Evolutionary conservation across 495 filamentous ascomycete species (phyloP), one percentile per base, ranked within the genome.

Genomic region (Amphirosellinia nigrospora): DNA sequence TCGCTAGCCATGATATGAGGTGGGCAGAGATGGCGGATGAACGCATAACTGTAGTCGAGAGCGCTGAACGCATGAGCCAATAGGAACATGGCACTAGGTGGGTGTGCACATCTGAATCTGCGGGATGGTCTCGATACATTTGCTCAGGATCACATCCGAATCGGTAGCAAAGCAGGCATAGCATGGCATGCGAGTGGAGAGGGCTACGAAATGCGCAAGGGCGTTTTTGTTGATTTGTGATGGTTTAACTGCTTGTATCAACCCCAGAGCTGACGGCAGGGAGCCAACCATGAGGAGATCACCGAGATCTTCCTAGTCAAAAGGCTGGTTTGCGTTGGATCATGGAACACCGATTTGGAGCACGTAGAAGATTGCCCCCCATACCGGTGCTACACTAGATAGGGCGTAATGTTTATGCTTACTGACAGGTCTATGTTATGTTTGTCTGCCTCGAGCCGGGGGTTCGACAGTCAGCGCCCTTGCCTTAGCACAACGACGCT

Each of bases 41-140:
- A 81, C 79, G 82, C 82, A 83, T 83, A 82, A 78, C 81, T 79
- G 82, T 81, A 80, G 81, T 81, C 74, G 78, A 79, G 77, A 74
- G 73, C 75, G 73, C 72, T 76, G 75, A 71, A 68, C 38, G 66
- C 71, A 65, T 68, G 65, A 70, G 73, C 83, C 82, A 84, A 82
- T 84, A 74, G 77, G 74, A 71, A 72, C 61, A 73, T 75, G 72
- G 70, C 39, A 62, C 73, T 63, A 71, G 75, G 77, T 75, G 79
- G 75, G 79, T 80, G 77, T 77, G 76, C 69, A 71, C 72, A 72
- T 76, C 72, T 71, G 75, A 65, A 68, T 72, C 76, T 76, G 72
- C 74, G 76, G 74, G 76, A 78, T 67, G 76, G 72, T 69, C 66
- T 78, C 70, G 64, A 76, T 68, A 70, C 73, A 65, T 73, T 59